phyloP scores from a whole-genome alignment of 176 grass and related monocot genomes.

The Oryza nivara region DNA sequence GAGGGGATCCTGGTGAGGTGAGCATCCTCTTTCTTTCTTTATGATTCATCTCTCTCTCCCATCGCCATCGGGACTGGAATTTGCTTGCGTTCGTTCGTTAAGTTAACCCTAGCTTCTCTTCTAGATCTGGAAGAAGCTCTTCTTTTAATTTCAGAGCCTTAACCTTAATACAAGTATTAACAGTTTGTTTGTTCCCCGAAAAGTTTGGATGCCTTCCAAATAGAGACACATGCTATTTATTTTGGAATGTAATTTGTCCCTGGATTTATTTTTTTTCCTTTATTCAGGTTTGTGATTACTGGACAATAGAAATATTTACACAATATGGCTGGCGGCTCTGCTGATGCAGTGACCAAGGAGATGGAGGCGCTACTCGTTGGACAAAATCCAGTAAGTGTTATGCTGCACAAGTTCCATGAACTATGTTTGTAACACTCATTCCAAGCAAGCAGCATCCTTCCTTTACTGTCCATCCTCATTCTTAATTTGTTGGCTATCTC shows the following conservation, averaged over 20 bases:
- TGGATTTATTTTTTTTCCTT: not conserved
- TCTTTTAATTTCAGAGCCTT: too few relatives aligned
- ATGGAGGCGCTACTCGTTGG: slow-evolving; percentile 44
- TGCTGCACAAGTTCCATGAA: not conserved
- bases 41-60: too few relatives aligned
- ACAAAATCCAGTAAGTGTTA: slow-evolving; percentile 31
- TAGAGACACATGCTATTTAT: not conserved
- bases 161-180: too few relatives aligned
- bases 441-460: not conserved
- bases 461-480: not conserved
- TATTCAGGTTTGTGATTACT: slow-evolving; percentile 16
- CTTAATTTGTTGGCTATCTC: not conserved
- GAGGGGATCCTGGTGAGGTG: too few relatives aligned
- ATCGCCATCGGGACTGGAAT: too few relatives aligned
- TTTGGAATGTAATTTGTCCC: slow-evolving; percentile 2
- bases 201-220: not conserved
- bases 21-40: too few relatives aligned
- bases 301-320: slow-evolving; percentile 5
- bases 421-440: not conserved
- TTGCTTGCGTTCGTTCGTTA: too few relatives aligned
- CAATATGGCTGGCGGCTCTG: slow-evolving; percentile 33
- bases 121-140: too few relatives aligned
- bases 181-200: too few relatives aligned
- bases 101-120: too few relatives aligned
- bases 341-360: slow-evolving; percentile 39